Conservation (phyloP, 345 rosid species). For the Excoecaria cochinchinensis region DNA sequence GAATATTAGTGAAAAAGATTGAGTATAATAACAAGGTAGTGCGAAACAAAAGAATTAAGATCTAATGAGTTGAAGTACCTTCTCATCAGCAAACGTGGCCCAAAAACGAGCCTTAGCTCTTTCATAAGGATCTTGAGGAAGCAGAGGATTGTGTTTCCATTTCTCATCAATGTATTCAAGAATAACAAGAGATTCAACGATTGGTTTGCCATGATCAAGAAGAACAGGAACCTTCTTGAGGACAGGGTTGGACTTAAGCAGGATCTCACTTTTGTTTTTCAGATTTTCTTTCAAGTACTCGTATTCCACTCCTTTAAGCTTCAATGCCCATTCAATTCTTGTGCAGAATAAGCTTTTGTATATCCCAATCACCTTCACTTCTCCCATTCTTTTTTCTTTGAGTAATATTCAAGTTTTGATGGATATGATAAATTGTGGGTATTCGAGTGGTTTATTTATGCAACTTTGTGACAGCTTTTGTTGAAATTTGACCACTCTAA, state of each 20-base stretch:
- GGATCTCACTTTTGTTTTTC: neutral
- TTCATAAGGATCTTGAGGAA: neutral
- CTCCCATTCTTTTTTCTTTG: neutral
- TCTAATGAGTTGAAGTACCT: neutral
- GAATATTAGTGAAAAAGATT: too few relatives aligned
- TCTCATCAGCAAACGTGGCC: neutral
- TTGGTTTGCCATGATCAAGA: neutral
- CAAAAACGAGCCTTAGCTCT: constrained; percentile 4
- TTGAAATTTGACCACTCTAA: too few relatives aligned
- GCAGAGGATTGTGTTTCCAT: neutral
- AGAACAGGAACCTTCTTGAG: constrained; percentile 3
- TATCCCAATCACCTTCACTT: neutral
- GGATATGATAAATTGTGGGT: too few relatives aligned
- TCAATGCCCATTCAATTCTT: neutral
- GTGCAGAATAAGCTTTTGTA: neutral
- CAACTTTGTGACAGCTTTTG: too few relatives aligned
- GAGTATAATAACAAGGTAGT: too few relatives aligned
- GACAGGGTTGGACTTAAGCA: neutral
- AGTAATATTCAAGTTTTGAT: too few relatives aligned
- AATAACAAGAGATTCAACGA: neutral
- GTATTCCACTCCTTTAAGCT: neutral
- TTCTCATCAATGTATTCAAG: neutral
- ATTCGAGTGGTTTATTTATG: too few relatives aligned
- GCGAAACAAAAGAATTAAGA: neutral
- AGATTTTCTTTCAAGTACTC: neutral